A percentile compares a stretch with the other conserved stretches of the same genome.
Conservation (phyloP, 129 eudicot species). For the Lactuca sativa region DNA sequence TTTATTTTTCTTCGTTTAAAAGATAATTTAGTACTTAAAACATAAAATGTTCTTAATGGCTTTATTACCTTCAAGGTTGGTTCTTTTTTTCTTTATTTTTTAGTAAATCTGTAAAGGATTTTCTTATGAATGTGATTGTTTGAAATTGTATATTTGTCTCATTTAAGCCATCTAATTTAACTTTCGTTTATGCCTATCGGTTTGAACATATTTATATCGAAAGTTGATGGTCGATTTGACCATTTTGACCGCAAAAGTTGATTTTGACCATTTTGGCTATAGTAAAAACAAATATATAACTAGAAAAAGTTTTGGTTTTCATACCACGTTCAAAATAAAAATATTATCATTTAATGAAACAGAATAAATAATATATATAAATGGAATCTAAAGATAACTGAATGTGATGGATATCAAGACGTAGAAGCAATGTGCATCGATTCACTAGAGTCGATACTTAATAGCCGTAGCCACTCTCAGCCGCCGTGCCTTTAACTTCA, state of each 20-base stretch:
- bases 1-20: conserved; percentile 12
- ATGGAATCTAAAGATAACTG: not conserved
- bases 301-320: not conserved
- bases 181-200: too few species aligned
- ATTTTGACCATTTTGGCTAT: not conserved
- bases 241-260: not conserved
- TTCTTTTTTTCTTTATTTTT: conserved; percentile 8
- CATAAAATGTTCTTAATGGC: conserved; percentile 19
- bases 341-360: not conserved
- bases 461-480: conserved; percentile 1
- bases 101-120: conserved; percentile 34
- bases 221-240: not conserved
- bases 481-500: conserved; percentile 19
- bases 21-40: too few species aligned
- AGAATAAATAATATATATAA: too few species aligned
- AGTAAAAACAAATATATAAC: not conserved
- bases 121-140: not conserved
- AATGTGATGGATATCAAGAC: conserved; percentile 10
- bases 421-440: conserved; percentile 18
- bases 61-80: conserved; percentile 21
- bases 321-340: not conserved
- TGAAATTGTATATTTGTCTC: not conserved
- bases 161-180: not conserved
- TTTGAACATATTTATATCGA: too few species aligned
- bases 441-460: not conserved